Conservation (phyloP, 495 filamentous ascomycete genomes). For the Xylaria intraflava region DNA sequence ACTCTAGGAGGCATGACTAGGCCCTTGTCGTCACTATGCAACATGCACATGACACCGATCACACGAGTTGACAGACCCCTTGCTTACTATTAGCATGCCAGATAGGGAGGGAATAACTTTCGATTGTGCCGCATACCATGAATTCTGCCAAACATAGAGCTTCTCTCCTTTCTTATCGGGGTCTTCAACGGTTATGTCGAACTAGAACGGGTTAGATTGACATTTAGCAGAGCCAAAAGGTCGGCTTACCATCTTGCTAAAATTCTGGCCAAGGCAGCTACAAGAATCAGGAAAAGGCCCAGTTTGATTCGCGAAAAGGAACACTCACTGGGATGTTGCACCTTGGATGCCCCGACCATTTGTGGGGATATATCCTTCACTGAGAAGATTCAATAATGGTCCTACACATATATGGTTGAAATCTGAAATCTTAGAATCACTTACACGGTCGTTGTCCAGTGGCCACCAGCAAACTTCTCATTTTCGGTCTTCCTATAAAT, state of each 20-base stretch:
- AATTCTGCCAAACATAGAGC: slow-evolving; percentile 93
- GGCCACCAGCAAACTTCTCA: slow-evolving; percentile 94
- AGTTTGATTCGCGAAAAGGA: background rate
- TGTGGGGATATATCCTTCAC: slow-evolving; percentile 84
- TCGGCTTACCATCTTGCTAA: slow-evolving; percentile 69
- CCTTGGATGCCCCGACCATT: slow-evolving; percentile 96
- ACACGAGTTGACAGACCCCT: slow-evolving; percentile 82
- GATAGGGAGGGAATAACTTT: background rate
- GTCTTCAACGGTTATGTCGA: slow-evolving; percentile 92
- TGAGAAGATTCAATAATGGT: background rate
- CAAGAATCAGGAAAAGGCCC: background rate
- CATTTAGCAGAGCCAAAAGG: background rate
- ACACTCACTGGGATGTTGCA: slow-evolving; percentile 65
- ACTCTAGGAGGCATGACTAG: slow-evolving; percentile 85
- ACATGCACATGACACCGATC: slow-evolving; percentile 97
- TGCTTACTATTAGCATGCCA: background rate
- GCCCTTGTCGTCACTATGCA: slow-evolving; percentile 90
- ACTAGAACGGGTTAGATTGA: slow-evolving; percentile 27
- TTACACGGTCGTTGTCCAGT: slow-evolving; percentile 81
- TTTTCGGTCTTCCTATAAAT: slow-evolving; percentile 66
- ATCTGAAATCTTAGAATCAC: background rate
- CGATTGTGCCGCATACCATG: slow-evolving; percentile 48
- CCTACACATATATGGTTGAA: background rate
- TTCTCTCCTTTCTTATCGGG: slow-evolving; percentile 74
- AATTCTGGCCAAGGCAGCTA: slow-evolving; percentile 83